Percentiles rank a stretch among this genome's conserved stretches.
These are phyloP conservation scores for Rhizomucor pusillus DNA, from an alignment of 371 early-diverging fungal genomes.

Conservation along the genomic window DNA sequence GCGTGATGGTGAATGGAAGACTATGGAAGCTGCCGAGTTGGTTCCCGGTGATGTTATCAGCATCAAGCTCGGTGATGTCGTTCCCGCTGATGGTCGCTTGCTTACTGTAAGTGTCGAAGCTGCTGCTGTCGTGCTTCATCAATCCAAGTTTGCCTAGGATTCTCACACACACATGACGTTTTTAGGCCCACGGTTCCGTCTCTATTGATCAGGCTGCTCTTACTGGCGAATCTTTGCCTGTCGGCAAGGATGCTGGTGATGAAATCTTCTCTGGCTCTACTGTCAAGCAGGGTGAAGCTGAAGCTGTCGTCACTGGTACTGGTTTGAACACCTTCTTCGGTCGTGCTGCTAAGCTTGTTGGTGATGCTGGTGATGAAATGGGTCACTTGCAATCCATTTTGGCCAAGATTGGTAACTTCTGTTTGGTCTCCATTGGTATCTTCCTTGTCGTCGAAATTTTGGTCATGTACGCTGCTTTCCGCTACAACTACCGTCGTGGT, in stretches of 20 bases:
- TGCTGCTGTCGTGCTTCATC: too few species aligned
- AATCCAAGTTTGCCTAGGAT: conserved; percentile 30
- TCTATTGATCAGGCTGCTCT: conserved; percentile 80
- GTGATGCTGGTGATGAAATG: conserved; percentile 75
- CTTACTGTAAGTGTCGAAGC: conserved; percentile 39
- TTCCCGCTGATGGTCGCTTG: conserved; percentile 73
- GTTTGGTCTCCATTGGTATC: conserved; percentile 63
- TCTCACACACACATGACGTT: conserved; percentile 1
- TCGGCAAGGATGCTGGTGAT: conserved; percentile 67
- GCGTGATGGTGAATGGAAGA: conserved; percentile 57
- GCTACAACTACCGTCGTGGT: conserved; percentile 62
- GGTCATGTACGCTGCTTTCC: conserved; percentile 79
- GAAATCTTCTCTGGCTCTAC: conserved; percentile 78
- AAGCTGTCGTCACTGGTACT: conserved; percentile 83
- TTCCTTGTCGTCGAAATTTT: conserved; percentile 78
- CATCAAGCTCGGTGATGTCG: conserved; percentile 74
- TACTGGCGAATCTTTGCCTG: conserved; percentile 81
- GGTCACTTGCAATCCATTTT: conserved; percentile 89
- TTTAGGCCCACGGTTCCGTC: conserved; percentile 45
- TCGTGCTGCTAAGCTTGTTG: conserved; percentile 81
- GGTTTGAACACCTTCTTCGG: conserved; percentile 89
- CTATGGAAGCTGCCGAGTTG: conserved; percentile 51
- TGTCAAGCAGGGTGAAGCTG: conserved; percentile 91
- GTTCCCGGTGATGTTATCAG: conserved; percentile 77
- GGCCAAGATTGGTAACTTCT: conserved; percentile 89